Base-by-base conservation (phyloP, 495 filamentous ascomycete species). In the Neurospora sp. region DNA sequence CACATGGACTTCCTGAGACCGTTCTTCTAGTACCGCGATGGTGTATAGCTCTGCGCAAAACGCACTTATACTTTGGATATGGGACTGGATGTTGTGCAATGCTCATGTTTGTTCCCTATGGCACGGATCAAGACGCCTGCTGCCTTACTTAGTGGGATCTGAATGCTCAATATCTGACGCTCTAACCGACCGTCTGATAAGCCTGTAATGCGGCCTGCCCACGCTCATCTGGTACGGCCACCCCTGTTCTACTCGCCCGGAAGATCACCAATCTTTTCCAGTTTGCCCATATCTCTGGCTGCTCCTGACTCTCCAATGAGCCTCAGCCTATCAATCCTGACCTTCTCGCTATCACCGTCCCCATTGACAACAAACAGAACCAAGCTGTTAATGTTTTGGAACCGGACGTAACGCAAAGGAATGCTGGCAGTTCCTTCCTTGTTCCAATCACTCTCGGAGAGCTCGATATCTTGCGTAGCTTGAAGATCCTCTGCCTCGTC, bases 241-340 rank as follows among this genome's bases (percentile, higher is more conserved):
- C 31, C 4, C 31, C 31, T 35, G 3, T 35, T 35, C 65, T 86
- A 89, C 83, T 92, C 88, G 74, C 87, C 89, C 27, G 84, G 81
- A 80, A 93, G 90, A 78, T 97, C 92, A 12, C 91, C 93, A 78
- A 97, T 89, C 88, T 98, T 98, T 88, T 97, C 93, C 75, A 99
- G 83, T 86, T 97, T 97, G 69, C 94, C 96, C 88, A 92, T 91
- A 68, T 94, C 91, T 71, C 93, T 85, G 87, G 96, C 96, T 86
- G 96, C 92, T 14, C 95, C 94, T n/a, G 89, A 87, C 82, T 98
- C 96, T 41, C 96, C 96, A 77, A 98, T 90, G 42, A 99, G 84
- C 72, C 94, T 85, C 73, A 99, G 78, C 47, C 96, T 85, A 80
- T 99, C 96, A 31, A 99, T 78, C 47, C 95, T 89, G 71, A 94